Evolutionary conservation across 208 protist species (phyloP).

Genomic region (Trypanosoma melophagium): DNA sequence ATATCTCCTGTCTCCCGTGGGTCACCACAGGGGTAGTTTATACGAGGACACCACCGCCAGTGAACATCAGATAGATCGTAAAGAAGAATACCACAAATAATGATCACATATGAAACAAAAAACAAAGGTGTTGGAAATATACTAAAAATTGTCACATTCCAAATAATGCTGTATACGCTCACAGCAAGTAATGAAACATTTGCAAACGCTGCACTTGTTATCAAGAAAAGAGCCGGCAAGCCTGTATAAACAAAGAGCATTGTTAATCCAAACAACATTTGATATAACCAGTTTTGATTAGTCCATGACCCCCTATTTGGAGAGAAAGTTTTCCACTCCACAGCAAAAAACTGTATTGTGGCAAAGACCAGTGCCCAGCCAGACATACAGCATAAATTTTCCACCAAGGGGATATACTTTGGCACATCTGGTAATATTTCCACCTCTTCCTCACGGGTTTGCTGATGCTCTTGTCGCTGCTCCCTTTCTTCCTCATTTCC

Average conservation of each 20-base stretch:
- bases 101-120: constrained; percentile 72
- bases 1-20: neutral
- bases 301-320: constrained; percentile 50
- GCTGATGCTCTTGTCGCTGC: neutral
- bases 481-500: too few relatives aligned
- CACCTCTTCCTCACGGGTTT: neutral
- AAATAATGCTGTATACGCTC: constrained; percentile 81
- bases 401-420: constrained; percentile 63
- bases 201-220: constrained; percentile 77
- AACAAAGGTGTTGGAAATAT: constrained; percentile 72
- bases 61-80: constrained; percentile 73
- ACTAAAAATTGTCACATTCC: constrained; percentile 79
- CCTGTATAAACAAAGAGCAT: constrained; percentile 82
- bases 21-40: constrained; percentile 68
- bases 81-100: constrained; percentile 61
- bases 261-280: constrained; percentile 79
- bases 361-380: constrained; percentile 63
- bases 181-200: constrained; percentile 79
- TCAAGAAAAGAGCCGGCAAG: constrained; percentile 69
- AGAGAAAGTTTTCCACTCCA: constrained; percentile 67
- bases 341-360: constrained; percentile 77
- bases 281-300: constrained; percentile 64
- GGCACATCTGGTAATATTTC: constrained; percentile 46
- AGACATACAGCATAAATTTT: constrained; percentile 81
- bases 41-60: constrained; percentile 42